Percentiles rank a stretch among this genome's conserved stretches.
Evolutionary conservation across 306 rosid genomes (phyloP).

Genomic region (Cicer chorassanicum): DNA sequence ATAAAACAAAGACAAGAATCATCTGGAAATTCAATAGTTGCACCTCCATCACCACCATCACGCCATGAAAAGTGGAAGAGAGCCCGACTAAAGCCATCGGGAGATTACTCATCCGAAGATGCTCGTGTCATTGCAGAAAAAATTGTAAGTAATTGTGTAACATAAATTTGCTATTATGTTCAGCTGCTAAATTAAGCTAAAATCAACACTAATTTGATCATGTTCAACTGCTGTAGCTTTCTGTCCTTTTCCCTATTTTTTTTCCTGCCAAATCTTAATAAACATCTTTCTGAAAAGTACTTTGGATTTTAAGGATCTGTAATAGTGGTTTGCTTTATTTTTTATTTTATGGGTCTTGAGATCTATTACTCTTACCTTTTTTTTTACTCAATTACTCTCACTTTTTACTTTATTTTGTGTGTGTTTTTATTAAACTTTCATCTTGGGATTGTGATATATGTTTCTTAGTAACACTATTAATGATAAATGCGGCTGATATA

Average conservation of each 20-base stretch:
- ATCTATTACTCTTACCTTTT: slow-evolving; percentile 13
- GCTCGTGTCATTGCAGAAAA: too few relatives aligned
- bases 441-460: slow-evolving; percentile 11
- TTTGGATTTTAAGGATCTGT: slow-evolving; percentile 58
- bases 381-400: neutral
- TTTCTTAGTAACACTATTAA: slow-evolving; percentile 2
- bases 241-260: neutral
- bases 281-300: slow-evolving; percentile 48
- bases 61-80: too few relatives aligned
- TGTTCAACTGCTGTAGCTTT: slow-evolving; percentile 72
- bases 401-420: neutral
- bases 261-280: slow-evolving; percentile 21
- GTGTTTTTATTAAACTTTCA: neutral
- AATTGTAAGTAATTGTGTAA: too few relatives aligned
- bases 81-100: too few relatives aligned
- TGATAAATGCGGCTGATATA: neutral
- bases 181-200: too few relatives aligned
- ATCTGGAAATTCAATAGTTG: too few relatives aligned
- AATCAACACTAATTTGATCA: too few relatives aligned
- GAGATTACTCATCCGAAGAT: too few relatives aligned
- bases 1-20: too few relatives aligned
- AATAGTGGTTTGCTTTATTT: slow-evolving; percentile 48
- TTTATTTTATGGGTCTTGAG: slow-evolving; percentile 33
- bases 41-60: too few relatives aligned
- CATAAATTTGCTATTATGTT: too few relatives aligned